Conservation (phyloP, 177 flowering plant genomes). For the Vitis hybrid region DNA sequence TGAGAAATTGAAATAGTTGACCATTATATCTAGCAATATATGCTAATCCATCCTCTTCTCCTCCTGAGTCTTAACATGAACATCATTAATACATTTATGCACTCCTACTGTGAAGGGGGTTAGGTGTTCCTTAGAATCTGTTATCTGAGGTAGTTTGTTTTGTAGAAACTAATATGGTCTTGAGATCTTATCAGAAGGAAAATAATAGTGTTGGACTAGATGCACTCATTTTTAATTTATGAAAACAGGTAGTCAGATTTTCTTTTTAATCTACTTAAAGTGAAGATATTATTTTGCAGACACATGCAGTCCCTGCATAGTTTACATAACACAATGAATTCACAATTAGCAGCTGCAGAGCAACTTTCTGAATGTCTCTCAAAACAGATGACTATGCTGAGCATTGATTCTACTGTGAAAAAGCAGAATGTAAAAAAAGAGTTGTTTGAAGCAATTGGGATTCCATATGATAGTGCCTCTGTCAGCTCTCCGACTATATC, state of each 20-base stretch:
- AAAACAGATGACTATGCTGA: slow-evolving; percentile 74
- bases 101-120: too few species aligned
- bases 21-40: neutral
- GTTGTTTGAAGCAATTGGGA: slow-evolving; percentile 83
- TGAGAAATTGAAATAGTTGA: neutral
- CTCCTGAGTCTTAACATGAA: too few species aligned
- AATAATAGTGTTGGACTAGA: too few species aligned
- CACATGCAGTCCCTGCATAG: slow-evolving; percentile 57
- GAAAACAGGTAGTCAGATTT: neutral
- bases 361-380: slow-evolving; percentile 84
- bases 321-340: slow-evolving; percentile 67
- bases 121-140: too few species aligned
- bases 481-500: slow-evolving; percentile 52
- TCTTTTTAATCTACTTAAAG: neutral
- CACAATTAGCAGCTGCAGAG: slow-evolving; percentile 84
- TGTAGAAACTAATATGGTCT: too few species aligned
- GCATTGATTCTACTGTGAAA: slow-evolving; percentile 50
- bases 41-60: too few species aligned
- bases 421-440: slow-evolving; percentile 55
- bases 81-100: too few species aligned
- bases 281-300: slow-evolving; percentile 41
- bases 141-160: too few species aligned
- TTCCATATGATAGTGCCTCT: slow-evolving; percentile 57
- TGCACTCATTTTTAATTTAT: neutral
- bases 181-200: too few species aligned